phyloP scores from a whole-genome alignment of 495 filamentous ascomycete species.

The Sordaria brevicollis region DNA sequence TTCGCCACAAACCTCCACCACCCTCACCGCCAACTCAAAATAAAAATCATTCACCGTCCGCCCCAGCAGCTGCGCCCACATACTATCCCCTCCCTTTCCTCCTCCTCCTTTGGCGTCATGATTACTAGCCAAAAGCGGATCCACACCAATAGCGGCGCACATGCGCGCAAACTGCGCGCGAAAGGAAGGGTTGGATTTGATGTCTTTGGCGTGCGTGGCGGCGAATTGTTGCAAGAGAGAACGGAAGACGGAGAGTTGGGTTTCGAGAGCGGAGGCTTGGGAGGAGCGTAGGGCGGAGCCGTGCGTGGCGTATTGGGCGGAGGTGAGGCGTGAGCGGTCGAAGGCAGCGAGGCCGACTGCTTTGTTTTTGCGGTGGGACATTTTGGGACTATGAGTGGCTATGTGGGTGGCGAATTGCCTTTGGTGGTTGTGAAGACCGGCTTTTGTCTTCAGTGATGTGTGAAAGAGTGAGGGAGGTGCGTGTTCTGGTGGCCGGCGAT shows the following conservation, averaged over 20 bases:
- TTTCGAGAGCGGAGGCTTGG: constrained; percentile 73
- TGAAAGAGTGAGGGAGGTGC: neutral
- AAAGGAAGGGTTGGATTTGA: constrained; percentile 88
- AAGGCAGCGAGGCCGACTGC: constrained; percentile 90
- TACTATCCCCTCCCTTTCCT: constrained; percentile 44
- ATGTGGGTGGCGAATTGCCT: neutral
- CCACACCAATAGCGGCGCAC: constrained; percentile 94
- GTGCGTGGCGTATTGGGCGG: constrained; percentile 78
- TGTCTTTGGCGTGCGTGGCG: constrained; percentile 86
- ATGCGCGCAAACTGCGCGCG: constrained; percentile 96
- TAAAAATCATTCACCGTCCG: constrained; percentile 91
- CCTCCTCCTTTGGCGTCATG: constrained; percentile 29
- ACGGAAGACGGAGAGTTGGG: constrained; percentile 92
- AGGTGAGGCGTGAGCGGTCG: constrained; percentile 67
- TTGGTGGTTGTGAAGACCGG: neutral
- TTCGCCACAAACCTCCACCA: constrained; percentile 84
- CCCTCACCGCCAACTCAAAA: constrained; percentile 86
- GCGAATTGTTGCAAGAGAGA: constrained; percentile 87
- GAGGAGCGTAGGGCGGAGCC: constrained; percentile 71
- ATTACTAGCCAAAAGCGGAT: constrained; percentile 67
- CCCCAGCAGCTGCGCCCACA: constrained; percentile 90
- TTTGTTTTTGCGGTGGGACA: constrained; percentile 41
- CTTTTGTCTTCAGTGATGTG: neutral
- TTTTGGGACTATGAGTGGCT: constrained; percentile 4
- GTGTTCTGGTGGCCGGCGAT: neutral